Conservation (phyloP, 768 basidiomycete species). For the Clathrus columnatus region DNA sequence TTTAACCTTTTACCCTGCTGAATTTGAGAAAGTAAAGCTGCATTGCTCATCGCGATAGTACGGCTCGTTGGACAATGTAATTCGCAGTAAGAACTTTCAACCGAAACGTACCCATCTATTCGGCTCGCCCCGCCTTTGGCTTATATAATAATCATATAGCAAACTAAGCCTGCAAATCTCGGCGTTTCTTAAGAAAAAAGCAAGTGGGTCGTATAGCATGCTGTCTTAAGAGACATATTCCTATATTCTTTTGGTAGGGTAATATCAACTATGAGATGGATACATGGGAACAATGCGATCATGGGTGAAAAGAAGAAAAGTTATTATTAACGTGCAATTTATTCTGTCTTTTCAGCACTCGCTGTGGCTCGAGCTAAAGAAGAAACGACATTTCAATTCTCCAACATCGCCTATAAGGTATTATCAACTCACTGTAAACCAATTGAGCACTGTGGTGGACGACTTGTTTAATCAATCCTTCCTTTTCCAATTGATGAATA, state of each 20-base stretch:
- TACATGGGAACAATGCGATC: slow-evolving; percentile 6
- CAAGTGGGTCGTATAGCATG: too few relatives aligned
- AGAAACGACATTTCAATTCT: not conserved
- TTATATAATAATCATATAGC: too few relatives aligned
- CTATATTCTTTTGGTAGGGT: not conserved
- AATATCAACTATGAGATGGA: not conserved
- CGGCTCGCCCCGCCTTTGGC: not conserved
- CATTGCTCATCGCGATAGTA: slow-evolving; percentile 16
- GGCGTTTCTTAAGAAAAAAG: too few relatives aligned
- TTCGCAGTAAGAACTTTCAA: not conserved
- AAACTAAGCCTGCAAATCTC: too few relatives aligned
- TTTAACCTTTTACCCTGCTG: slow-evolving; percentile 76
- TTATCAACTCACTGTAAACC: slow-evolving; percentile 79
- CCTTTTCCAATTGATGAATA: slow-evolving; percentile 87
- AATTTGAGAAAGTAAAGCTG: slow-evolving; percentile 70
- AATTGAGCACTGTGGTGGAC: slow-evolving; percentile 93
- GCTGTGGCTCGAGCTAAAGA: slow-evolving; percentile 36
- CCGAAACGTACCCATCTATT: not conserved
- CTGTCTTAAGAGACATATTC: too few relatives aligned
- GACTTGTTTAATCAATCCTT: slow-evolving; percentile 90
- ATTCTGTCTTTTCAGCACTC: slow-evolving; percentile 28
- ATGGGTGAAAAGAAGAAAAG: not conserved
- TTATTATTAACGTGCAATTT: not conserved
- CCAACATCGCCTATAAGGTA: slow-evolving; percentile 9
- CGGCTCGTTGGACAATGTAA: not conserved